These are phyloP conservation scores for Trichoderma afroharzianum DNA, from an alignment of 2,329 filamentous ascomycete genomes.

Conservation along the genomic window DNA sequence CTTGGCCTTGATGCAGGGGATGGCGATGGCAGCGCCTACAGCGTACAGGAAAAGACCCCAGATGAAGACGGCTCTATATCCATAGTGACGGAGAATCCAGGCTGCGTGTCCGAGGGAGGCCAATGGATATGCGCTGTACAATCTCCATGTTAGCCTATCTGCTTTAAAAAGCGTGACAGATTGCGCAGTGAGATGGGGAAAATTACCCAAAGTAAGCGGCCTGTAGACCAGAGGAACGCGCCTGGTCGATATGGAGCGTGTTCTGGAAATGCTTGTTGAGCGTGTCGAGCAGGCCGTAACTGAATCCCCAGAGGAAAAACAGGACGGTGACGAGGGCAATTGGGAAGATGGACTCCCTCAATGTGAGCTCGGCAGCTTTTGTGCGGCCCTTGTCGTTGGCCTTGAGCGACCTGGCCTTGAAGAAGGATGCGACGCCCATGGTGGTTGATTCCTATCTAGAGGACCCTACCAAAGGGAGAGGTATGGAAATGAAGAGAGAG, in stretches of 20 bases:
- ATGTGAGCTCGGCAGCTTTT: slow-evolving; percentile 53
- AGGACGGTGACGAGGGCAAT: slow-evolving; percentile 52
- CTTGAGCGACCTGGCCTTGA: slow-evolving; percentile 44
- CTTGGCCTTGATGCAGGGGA: slow-evolving; percentile 54
- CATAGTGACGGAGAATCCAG: slow-evolving; percentile 59
- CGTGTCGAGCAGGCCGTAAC: slow-evolving; percentile 44
- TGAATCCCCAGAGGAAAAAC: slow-evolving; percentile 48
- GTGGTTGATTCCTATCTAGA: background rate
- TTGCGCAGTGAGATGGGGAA: slow-evolving; percentile 31
- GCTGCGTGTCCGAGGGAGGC: slow-evolving; percentile 65
- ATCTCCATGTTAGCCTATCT: slow-evolving; percentile 13
- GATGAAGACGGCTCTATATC: slow-evolving; percentile 67
- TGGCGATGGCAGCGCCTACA: slow-evolving; percentile 54
- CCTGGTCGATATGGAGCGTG: slow-evolving; percentile 42
- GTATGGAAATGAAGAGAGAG: background rate
- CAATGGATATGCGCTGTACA: slow-evolving; percentile 58
- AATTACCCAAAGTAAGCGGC: slow-evolving; percentile 55
- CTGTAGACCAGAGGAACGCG: slow-evolving; percentile 45
- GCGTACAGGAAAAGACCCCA: slow-evolving; percentile 65
- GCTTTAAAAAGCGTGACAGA: background rate
- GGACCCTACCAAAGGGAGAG: background rate
- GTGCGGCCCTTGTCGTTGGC: slow-evolving; percentile 41
- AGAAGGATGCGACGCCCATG: slow-evolving; percentile 43
- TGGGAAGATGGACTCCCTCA: slow-evolving; percentile 64
- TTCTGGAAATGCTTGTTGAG: slow-evolving; percentile 50